Evolutionary conservation across 1,284 basidiomycete species (phyloP).

Genomic region (Athelia sp.): DNA sequence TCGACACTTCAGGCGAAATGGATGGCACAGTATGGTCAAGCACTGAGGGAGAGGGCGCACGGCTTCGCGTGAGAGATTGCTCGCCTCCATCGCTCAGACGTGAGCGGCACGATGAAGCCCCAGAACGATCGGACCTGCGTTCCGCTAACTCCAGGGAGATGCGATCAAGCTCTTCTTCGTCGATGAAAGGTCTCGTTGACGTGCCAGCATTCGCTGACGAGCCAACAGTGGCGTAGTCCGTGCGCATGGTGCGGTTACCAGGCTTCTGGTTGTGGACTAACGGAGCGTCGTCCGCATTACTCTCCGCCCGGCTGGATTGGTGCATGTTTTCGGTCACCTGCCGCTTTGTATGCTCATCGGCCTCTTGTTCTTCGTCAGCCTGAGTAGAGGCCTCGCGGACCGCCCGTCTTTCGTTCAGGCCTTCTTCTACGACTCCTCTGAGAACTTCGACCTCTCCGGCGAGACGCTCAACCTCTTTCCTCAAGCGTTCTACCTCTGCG

Average conservation of each 20-base stretch:
- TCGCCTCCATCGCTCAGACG: background rate
- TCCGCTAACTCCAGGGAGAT: constrained; percentile 57
- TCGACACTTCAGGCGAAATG: background rate
- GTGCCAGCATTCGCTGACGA: constrained; percentile 19
- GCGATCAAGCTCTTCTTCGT: constrained; percentile 44
- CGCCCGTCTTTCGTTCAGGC: constrained; percentile 64
- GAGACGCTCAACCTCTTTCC: constrained; percentile 69
- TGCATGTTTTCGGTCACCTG: constrained; percentile 16
- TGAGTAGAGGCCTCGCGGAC: constrained; percentile 19
- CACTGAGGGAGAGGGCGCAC: background rate
- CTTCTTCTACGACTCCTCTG: constrained; percentile 80
- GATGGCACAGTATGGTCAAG: background rate
- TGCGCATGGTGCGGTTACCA: constrained; percentile 36
- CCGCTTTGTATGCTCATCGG: background rate
- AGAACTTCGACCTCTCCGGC: constrained; percentile 78
- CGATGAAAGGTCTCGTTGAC: constrained; percentile 33
- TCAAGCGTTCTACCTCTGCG: constrained; percentile 55
- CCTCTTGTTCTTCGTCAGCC: constrained; percentile 7
- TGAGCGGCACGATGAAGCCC: constrained; percentile 8
- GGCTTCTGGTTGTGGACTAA: background rate
- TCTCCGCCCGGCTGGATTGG: constrained; percentile 25
- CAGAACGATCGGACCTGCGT: constrained; percentile 43
- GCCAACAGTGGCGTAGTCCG: constrained; percentile 40
- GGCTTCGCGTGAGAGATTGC: background rate
- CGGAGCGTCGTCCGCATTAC: constrained; percentile 12